phyloP scores from a whole-genome alignment of 495 filamentous ascomycete genomes.

The Patellaria atrata region DNA sequence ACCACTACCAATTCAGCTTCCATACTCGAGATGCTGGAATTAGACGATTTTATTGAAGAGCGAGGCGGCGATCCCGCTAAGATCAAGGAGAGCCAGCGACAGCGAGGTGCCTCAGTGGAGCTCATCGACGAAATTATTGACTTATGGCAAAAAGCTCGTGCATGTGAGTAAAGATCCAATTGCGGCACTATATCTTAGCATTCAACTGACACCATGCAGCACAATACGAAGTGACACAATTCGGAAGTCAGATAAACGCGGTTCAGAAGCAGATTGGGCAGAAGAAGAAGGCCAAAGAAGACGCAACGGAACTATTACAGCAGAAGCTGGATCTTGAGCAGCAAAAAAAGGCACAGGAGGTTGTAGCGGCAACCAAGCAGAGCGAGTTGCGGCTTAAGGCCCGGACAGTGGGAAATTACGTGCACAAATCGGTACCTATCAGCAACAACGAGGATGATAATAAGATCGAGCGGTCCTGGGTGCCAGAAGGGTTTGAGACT shows the following conservation, averaged over 20 bases:
- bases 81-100: slow-evolving; percentile 79
- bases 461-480: slow-evolving; percentile 57
- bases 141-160: too few relatives aligned
- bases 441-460: slow-evolving; percentile 92
- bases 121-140: slow-evolving; percentile 81
- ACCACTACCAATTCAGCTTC: background rate
- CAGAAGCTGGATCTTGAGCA: slow-evolving; percentile 65
- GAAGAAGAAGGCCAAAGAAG: slow-evolving; percentile 93
- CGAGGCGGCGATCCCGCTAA: slow-evolving; percentile 76
- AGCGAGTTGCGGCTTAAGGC: slow-evolving; percentile 56
- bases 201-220: too few relatives aligned
- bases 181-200: too few relatives aligned
- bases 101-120: slow-evolving; percentile 62
- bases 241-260: slow-evolving; percentile 68
- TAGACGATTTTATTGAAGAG: slow-evolving; percentile 68
- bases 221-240: slow-evolving; percentile 64
- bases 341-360: slow-evolving; percentile 63
- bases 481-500: slow-evolving; percentile 47
- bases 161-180: too few relatives aligned
- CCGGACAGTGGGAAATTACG: slow-evolving; percentile 80
- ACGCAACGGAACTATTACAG: slow-evolving; percentile 56
- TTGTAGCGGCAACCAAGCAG: slow-evolving; percentile 60
- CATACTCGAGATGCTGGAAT: slow-evolving; percentile 49
- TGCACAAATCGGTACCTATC: slow-evolving; percentile 83
- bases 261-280: slow-evolving; percentile 77